These are phyloP conservation scores for Pyricularia sp. DNA, from an alignment of 2,329 filamentous ascomycete species.

Conservation along the genomic window DNA sequence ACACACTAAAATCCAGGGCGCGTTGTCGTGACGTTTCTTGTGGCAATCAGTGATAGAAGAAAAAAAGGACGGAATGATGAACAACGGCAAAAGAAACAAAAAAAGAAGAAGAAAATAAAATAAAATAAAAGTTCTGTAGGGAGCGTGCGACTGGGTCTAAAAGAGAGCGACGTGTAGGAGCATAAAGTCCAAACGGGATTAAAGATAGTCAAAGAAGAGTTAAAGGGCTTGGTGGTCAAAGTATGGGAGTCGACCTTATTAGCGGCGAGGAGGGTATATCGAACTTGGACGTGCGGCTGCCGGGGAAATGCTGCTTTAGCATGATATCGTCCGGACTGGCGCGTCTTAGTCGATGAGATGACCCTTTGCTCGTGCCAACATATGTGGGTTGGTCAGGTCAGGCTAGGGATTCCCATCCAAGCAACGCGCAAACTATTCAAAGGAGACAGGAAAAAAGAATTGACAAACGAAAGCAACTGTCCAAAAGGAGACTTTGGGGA, in stretches of 20 bases:
- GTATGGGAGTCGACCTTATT: constrained; percentile 1
- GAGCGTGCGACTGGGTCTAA: not conserved
- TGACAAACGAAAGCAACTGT: not conserved
- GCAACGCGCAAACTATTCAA: not conserved
- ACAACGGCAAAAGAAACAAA: constrained; percentile 6
- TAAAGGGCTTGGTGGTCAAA: not conserved
- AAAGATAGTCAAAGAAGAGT: not conserved
- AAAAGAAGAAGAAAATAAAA: constrained; percentile 8
- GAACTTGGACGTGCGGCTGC: not conserved
- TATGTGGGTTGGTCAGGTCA: not conserved
- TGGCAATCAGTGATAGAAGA: not conserved
- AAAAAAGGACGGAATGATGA: not conserved
- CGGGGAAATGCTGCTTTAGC: constrained; percentile 2
- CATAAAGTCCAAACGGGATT: not conserved
- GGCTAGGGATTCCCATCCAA: not conserved
- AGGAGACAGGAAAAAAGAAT: not conserved
- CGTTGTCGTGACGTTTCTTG: not conserved
- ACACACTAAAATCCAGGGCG: not conserved
- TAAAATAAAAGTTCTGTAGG: constrained; percentile 6
- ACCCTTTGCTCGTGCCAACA: not conserved
- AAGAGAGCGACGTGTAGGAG: not conserved
- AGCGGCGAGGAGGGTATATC: constrained; percentile 4
- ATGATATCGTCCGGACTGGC: not conserved
- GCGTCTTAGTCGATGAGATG: not conserved
- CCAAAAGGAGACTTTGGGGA: not conserved